A percentile compares a stretch with the other conserved stretches of the same genome.
Conservation (phyloP, 2,329 filamentous ascomycete genomes). For the Phoma sp. region DNA sequence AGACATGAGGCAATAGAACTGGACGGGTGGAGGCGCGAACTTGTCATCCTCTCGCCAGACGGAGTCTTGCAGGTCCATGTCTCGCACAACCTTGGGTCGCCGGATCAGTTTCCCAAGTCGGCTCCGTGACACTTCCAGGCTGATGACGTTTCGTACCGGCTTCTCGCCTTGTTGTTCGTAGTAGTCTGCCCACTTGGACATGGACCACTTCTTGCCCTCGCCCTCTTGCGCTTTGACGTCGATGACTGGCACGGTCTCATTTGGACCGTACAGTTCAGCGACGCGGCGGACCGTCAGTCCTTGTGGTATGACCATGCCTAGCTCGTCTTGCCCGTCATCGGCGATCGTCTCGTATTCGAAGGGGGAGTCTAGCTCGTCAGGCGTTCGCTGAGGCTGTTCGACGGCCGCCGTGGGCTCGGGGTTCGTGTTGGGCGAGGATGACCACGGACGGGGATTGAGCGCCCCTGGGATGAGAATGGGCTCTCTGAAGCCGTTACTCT, state of each 20-base stretch:
- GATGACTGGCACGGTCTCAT: conserved; percentile 69
- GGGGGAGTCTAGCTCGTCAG: conserved; percentile 31
- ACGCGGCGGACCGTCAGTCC: conserved; percentile 69
- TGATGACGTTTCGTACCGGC: conserved; percentile 72
- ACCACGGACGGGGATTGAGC: conserved; percentile 61
- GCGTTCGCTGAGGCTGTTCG: conserved; percentile 14
- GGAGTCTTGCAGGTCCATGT: conserved; percentile 64
- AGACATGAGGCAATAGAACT: conserved; percentile 74
- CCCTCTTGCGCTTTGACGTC: conserved; percentile 74
- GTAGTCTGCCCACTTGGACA: conserved; percentile 70
- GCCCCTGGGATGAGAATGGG: conserved; percentile 70
- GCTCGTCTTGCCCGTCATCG: conserved; percentile 68
- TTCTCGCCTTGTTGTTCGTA: conserved; percentile 70
- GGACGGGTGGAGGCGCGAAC: conserved; percentile 66
- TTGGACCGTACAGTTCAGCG: conserved; percentile 67
- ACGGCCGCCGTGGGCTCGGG: conserved; percentile 27
- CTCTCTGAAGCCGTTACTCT: conserved; percentile 67
- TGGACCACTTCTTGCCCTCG: conserved; percentile 68
- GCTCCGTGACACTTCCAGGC: conserved; percentile 70
- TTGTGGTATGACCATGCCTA: conserved; percentile 72
- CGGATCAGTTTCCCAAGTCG: conserved; percentile 67
- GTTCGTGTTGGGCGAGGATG: neutral
- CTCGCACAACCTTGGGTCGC: conserved; percentile 68
- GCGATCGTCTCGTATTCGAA: conserved; percentile 57
- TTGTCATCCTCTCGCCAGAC: conserved; percentile 64